phyloP scores from a whole-genome alignment of 306 rosid species.

The Acacia confusa region DNA sequence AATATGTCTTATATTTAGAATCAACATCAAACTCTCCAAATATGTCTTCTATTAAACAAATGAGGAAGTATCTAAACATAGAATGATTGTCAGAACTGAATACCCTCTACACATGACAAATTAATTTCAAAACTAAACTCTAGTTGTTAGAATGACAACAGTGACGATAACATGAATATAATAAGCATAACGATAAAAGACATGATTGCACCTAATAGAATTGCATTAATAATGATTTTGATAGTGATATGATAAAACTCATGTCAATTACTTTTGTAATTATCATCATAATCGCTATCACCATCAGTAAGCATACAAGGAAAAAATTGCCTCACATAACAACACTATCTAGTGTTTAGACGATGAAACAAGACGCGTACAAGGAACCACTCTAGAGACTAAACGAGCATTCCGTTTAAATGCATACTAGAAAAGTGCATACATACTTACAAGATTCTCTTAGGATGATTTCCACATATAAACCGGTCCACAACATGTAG shows the following conservation, averaged over 20 bases:
- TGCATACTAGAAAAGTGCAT: neutral
- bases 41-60: too few relatives aligned
- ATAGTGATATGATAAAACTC: neutral
- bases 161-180: neutral
- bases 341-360: neutral
- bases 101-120: neutral
- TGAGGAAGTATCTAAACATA: neutral
- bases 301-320: neutral
- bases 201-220: neutral
- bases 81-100: neutral
- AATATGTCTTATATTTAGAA: too few relatives aligned
- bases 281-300: neutral
- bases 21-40: too few relatives aligned
- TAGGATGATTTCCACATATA: conserved; percentile 46
- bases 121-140: neutral
- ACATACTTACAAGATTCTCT: neutral
- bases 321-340: neutral
- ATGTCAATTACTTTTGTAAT: neutral
- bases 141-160: neutral
- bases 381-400: neutral
- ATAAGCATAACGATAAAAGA: neutral
- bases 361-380: neutral
- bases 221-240: neutral
- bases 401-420: neutral
- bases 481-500: conserved; percentile 53